Evolutionary conservation across 75 land plant genomes (phyloP).

Genomic region (Pinus taeda): DNA sequence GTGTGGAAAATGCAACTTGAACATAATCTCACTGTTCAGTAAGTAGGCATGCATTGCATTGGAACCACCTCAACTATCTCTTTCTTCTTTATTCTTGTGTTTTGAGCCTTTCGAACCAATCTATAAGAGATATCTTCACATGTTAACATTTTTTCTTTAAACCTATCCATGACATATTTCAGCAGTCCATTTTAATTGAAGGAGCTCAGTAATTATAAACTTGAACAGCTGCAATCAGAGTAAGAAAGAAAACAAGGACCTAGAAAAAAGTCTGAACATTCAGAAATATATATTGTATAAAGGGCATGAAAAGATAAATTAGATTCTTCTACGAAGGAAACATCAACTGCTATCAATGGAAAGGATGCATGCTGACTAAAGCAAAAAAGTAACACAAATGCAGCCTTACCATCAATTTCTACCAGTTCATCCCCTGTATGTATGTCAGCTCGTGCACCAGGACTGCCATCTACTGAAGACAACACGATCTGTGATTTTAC

Average conservation of each 20-base stretch:
- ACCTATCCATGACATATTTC: neutral
- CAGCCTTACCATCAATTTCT: slow-evolving; percentile 83
- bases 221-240: neutral
- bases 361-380: slow-evolving; percentile 1
- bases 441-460: slow-evolving; percentile 90
- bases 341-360: neutral
- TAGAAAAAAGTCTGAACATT: neutral
- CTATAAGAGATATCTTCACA: too few species aligned
- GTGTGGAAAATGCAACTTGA: too few species aligned
- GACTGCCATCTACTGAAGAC: slow-evolving; percentile 90
- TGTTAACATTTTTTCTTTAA: neutral
- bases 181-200: neutral
- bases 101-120: too few species aligned
- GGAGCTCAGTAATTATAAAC: neutral
- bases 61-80: too few species aligned
- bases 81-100: too few species aligned
- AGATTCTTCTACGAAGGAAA: neutral
- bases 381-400: slow-evolving; percentile 2
- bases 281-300: neutral
- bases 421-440: slow-evolving; percentile 90
- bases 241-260: neutral
- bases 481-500: slow-evolving; percentile 66
- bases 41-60: too few species aligned
- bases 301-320: neutral
- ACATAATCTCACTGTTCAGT: too few species aligned